Evolutionary conservation across 1,284 basidiomycete species (phyloP), one percentile per base, ranked within the genome.

Genomic region (Boletellus dicymbophilus): DNA sequence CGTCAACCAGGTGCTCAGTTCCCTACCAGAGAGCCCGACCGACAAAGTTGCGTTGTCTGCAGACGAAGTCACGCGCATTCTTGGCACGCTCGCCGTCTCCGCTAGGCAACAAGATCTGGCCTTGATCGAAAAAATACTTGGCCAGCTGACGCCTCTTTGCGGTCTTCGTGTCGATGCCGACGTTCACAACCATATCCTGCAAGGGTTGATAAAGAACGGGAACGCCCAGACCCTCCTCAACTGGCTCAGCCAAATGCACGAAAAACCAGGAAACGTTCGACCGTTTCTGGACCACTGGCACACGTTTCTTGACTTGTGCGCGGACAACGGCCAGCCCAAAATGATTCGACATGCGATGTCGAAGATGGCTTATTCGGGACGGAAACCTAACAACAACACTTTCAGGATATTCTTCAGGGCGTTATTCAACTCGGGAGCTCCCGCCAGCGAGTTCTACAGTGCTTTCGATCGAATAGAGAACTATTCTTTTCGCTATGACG

Each of bases 251-350:
- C 67, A 66, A 21, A 79, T 84, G 72, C 71, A 75, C 13, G 64
- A 67, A 36, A 76, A 76, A 41, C 72, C 81, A 3, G 77, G 75
- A 11, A 58, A 72, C 31, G 55, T 74, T 34, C 61, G 55, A 8
- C 79, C 80, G 0, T 73, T 75, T n/a, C 63, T 74, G 25, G 68
- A 76, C n/a, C 80, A 82, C 51, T 82, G 80, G 69, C 76, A 82
- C 53, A 52, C 72, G 8, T 73, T 84, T 50, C 63, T 86, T 22
- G 67, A 75, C 30, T 63, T 71, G 15, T 79, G 74, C 54, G 62
- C 70, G 23, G 62, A 71, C 41, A 62, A 69, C 25, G 62, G 69
- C 7, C 59, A 72, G 11, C 65, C 74, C 53, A 69, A 64, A 33
- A 63, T 68, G 44, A 62, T 81, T 58, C 75, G 71, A 30, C 70